These are phyloP conservation scores for Testicularia cyperi DNA, from an alignment of 1,284 basidiomycete species.

Conservation along the genomic window DNA sequence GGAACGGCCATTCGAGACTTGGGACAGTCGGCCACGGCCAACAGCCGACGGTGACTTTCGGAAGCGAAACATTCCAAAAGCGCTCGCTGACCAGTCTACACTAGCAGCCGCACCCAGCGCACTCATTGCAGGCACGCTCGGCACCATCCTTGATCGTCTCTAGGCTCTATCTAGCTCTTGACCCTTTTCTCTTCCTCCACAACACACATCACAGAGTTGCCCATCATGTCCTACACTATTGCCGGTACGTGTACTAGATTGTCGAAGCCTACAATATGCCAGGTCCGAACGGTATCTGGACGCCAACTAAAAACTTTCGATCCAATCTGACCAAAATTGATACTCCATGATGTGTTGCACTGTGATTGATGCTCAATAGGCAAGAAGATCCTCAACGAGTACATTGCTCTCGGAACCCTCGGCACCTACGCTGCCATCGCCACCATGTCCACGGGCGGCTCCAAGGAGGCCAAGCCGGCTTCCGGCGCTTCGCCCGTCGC, in stretches of 20 bases:
- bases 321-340: too few species aligned
- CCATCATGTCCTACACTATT: conserved; percentile 55
- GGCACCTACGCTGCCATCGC: conserved; percentile 42
- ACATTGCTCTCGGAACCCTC: conserved; percentile 52
- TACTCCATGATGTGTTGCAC: too few species aligned
- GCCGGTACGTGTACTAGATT: conserved; percentile 44
- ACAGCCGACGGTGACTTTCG: conserved; percentile 1
- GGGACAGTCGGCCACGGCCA: neutral
- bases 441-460: conserved; percentile 18
- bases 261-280: too few species aligned
- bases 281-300: too few species aligned
- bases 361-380: conserved; percentile 9
- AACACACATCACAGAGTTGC: neutral
- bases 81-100: too few species aligned
- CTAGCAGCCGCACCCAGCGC: too few species aligned
- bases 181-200: conserved; percentile 1
- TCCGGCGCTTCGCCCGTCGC: conserved; percentile 15
- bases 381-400: conserved; percentile 54
- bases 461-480: conserved; percentile 22
- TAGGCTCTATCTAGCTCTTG: neutral
- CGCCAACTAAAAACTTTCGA: too few species aligned
- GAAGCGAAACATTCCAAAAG: conserved; percentile 11
- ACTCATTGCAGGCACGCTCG: too few species aligned
- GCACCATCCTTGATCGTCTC: too few species aligned
- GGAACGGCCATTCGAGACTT: too few species aligned